Conservation (phyloP, 1,139 yeast species). For the Yamadazyma diospyri region DNA sequence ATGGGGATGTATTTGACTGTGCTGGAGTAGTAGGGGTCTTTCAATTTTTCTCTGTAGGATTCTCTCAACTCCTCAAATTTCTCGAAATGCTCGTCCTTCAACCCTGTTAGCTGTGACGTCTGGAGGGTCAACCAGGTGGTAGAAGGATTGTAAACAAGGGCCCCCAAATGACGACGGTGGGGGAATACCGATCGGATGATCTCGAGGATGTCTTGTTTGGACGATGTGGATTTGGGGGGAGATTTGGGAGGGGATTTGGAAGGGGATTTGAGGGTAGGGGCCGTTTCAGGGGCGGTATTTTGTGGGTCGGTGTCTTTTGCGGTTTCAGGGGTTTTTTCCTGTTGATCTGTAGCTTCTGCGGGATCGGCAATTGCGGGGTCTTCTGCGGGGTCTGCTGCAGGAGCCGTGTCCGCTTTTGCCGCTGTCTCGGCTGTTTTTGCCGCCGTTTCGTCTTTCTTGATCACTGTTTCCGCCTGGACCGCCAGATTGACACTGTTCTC, state of each 20-base stretch:
- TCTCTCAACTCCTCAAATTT: slow-evolving; percentile 29
- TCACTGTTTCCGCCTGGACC: too few relatives aligned
- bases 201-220: slow-evolving; percentile 42
- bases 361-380: not conserved
- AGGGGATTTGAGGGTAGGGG: too few relatives aligned
- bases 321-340: not conserved
- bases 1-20: slow-evolving; percentile 32
- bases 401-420: too few relatives aligned
- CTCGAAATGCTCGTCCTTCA: slow-evolving; percentile 31
- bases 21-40: slow-evolving; percentile 16
- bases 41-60: slow-evolving; percentile 23
- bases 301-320: not conserved
- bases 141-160: slow-evolving; percentile 56
- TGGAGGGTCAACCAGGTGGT: slow-evolving; percentile 47
- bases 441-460: not conserved
- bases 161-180: slow-evolving; percentile 54
- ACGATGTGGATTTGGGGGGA: slow-evolving; percentile 2
- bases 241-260: too few relatives aligned
- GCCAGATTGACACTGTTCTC: too few relatives aligned
- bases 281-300: too few relatives aligned
- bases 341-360: not conserved
- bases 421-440: not conserved
- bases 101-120: slow-evolving; percentile 32
- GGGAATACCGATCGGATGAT: slow-evolving; percentile 43
- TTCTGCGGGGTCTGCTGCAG: not conserved